These are phyloP conservation scores for Leccinum pachyderme DNA, from an alignment of 1,284 basidiomycete species.

Conservation along the genomic window DNA sequence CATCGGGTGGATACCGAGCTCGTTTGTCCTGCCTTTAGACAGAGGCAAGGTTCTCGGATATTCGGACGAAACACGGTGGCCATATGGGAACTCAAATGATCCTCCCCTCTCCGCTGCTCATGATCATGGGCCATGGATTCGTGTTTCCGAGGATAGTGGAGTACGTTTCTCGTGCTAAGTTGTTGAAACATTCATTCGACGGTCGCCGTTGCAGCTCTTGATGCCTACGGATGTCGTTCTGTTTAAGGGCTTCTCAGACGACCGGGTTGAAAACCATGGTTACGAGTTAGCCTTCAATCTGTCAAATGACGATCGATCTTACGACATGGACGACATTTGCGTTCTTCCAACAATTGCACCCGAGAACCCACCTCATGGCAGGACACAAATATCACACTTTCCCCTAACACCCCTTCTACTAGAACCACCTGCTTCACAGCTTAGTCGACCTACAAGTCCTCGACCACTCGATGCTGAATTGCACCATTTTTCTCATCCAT, in stretches of 20 bases:
- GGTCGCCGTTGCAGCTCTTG: conserved; percentile 20
- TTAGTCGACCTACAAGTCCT: conserved; percentile 6
- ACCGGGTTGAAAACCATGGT: background rate
- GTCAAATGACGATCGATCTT: conserved; percentile 9
- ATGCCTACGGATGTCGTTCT: conserved; percentile 22
- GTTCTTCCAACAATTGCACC: conserved; percentile 5
- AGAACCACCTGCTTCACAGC: background rate
- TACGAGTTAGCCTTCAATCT: conserved; percentile 9
- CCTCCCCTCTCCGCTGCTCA: conserved; percentile 13
- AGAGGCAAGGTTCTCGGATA: conserved; percentile 2
- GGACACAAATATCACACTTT: background rate
- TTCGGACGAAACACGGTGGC: conserved; percentile 7
- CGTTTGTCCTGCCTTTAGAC: conserved; percentile 47
- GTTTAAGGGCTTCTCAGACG: conserved; percentile 11
- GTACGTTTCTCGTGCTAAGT: conserved; percentile 11
- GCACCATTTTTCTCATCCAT: conserved; percentile 33
- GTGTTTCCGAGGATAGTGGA: conserved; percentile 18
- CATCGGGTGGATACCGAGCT: conserved; percentile 72
- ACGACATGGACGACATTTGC: background rate
- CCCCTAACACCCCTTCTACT: background rate
- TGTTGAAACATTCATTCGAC: conserved; percentile 7
- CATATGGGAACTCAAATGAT: conserved; percentile 2
- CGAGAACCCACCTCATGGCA: conserved; percentile 1
- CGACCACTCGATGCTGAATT: conserved; percentile 5
- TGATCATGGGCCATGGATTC: conserved; percentile 16